Conservation (phyloP, 1,284 basidiomycete species). For the Anthracocystis walkeri region DNA sequence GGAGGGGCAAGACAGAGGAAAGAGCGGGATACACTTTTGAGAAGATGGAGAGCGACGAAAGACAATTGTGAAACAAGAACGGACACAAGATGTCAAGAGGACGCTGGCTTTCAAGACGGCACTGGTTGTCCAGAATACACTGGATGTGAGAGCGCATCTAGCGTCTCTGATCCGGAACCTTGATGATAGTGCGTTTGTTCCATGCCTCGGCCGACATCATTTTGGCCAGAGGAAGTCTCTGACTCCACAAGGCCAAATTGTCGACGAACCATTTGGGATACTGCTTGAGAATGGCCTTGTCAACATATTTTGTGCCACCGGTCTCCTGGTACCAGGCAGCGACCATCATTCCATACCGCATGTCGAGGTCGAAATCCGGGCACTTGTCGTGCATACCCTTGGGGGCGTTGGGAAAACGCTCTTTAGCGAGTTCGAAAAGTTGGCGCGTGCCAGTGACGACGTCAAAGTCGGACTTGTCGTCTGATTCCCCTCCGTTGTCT, state of each 20-base stretch:
- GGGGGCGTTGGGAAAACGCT: not conserved
- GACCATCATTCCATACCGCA: not conserved
- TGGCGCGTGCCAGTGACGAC: not conserved
- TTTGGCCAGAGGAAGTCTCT: not conserved
- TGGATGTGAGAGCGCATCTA: not conserved
- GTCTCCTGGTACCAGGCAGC: not conserved
- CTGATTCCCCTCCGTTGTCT: no score
- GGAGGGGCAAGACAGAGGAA: no score
- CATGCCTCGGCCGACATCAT: not conserved
- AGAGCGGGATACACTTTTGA: no score
- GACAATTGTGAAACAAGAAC: not conserved
- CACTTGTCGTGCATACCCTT: not conserved
- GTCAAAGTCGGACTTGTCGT: not conserved
- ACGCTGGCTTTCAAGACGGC: no score
- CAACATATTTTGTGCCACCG: not conserved
- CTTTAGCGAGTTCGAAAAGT: slow-evolving; percentile 1
- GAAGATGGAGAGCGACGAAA: no score
- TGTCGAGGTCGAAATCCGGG: not conserved
- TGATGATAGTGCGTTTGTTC: not conserved
- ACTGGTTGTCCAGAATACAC: no score
- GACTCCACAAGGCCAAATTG: not conserved
- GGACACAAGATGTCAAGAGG: not conserved
- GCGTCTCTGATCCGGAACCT: not conserved
- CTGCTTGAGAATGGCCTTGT: slow-evolving; percentile 5
- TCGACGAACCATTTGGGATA: slow-evolving; percentile 12